Percentiles rank a stretch among this genome's conserved stretches.
phyloP scores from a whole-genome alignment of 2,329 filamentous ascomycete species.

The Verticillium longisporum region DNA sequence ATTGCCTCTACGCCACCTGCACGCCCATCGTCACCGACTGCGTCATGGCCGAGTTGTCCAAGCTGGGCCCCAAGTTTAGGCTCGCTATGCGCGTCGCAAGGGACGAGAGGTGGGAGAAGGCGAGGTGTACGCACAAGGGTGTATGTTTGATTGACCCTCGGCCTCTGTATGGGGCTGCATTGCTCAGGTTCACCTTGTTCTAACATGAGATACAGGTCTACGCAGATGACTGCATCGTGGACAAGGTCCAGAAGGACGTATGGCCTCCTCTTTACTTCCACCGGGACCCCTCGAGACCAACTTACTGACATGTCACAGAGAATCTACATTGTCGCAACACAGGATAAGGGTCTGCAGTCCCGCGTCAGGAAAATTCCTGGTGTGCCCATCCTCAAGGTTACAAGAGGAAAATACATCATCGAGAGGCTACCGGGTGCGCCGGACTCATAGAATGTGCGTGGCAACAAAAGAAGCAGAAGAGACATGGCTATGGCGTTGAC shows the following conservation, averaged over 20 bases:
- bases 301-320: conserved; percentile 17
- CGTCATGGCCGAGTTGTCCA: conserved; percentile 61
- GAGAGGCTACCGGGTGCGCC: conserved; percentile 84
- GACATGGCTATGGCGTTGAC: background rate
- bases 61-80: conserved; percentile 81
- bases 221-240: conserved; percentile 77
- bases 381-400: conserved; percentile 62
- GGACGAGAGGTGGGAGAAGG: conserved; percentile 80
- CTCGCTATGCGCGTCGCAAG: conserved; percentile 80
- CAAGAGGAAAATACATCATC: conserved; percentile 87
- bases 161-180: too few species aligned
- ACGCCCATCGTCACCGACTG: conserved; percentile 78
- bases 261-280: background rate
- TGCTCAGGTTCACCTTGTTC: background rate
- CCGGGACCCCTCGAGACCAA: background rate
- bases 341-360: conserved; percentile 74
- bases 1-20: conserved; percentile 86
- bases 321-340: conserved; percentile 73
- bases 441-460: conserved; percentile 30
- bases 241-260: conserved; percentile 55
- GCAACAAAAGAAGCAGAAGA: background rate
- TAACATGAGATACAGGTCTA: conserved; percentile 57
- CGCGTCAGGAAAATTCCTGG: conserved; percentile 60
- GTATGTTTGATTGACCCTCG: conserved; percentile 23
- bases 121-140: conserved; percentile 87